Evolutionary conservation across 768 basidiomycete genomes (phyloP).

Genomic region (Russula griseocarnosa): DNA sequence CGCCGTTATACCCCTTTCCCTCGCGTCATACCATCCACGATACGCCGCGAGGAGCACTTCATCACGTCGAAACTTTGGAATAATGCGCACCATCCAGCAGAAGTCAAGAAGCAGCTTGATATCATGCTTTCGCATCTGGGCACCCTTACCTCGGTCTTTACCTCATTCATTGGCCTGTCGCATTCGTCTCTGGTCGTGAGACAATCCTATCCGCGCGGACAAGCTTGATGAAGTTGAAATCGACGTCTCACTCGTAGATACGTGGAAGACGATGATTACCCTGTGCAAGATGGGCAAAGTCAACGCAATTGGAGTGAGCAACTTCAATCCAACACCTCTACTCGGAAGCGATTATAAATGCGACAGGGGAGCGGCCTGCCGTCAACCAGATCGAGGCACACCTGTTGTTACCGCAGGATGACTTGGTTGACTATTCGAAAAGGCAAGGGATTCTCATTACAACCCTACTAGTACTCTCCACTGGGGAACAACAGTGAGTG

Average conservation of each 20-base stretch:
- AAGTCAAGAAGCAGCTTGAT: conserved; percentile 71
- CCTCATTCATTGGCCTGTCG: conserved; percentile 76
- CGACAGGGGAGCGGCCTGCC: conserved; percentile 69
- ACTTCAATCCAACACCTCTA: conserved; percentile 67
- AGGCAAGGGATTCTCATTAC: conserved; percentile 66
- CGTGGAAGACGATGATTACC: conserved; percentile 76
- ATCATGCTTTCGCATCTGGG: conserved; percentile 71
- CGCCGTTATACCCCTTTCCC: neutral
- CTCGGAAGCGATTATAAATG: conserved; percentile 62
- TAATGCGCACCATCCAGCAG: conserved; percentile 57
- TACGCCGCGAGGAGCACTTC: conserved; percentile 76
- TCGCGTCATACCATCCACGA: conserved; percentile 63
- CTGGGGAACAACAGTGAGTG: conserved; percentile 74
- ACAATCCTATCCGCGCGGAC: conserved; percentile 46
- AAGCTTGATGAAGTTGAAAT: conserved; percentile 49
- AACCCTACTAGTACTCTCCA: conserved; percentile 64
- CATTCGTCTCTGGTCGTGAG: conserved; percentile 54
- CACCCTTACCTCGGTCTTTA: conserved; percentile 77
- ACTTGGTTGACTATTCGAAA: conserved; percentile 66
- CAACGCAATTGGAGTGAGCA: conserved; percentile 73
- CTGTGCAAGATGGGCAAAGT: conserved; percentile 69
- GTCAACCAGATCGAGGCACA: conserved; percentile 84
- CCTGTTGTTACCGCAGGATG: conserved; percentile 71
- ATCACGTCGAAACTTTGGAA: conserved; percentile 87
- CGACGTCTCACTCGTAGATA: conserved; percentile 66